Evolutionary conservation across 2,329 filamentous ascomycete species (phyloP).

Genomic region (Fusarium sp.): DNA sequence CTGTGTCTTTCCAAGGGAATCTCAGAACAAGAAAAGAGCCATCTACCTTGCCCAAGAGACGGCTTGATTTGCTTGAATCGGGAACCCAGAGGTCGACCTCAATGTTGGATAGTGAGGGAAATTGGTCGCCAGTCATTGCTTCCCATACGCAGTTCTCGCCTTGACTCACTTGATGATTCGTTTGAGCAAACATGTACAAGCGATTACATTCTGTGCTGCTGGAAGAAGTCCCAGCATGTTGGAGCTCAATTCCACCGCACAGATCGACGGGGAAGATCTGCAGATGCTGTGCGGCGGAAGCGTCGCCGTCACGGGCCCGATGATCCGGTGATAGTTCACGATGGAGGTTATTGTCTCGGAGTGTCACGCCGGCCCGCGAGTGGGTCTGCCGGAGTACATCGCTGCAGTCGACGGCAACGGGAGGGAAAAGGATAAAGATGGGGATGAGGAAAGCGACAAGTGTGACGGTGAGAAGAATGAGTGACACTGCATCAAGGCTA

Average conservation of each 20-base stretch:
- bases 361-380: constrained; percentile 59
- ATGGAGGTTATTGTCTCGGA: constrained; percentile 55
- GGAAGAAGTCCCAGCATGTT: constrained; percentile 71
- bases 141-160: constrained; percentile 69
- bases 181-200: constrained; percentile 84
- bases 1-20: constrained; percentile 71
- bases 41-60: constrained; percentile 64
- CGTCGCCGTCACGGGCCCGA: constrained; percentile 37
- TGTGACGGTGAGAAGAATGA: constrained; percentile 59
- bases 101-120: constrained; percentile 78
- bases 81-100: constrained; percentile 76
- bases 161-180: constrained; percentile 42
- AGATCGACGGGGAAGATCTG: constrained; percentile 88
- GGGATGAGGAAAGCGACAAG: constrained; percentile 65
- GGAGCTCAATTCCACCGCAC: constrained; percentile 80
- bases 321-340: constrained; percentile 43
- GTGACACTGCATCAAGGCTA: constrained; percentile 49
- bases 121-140: constrained; percentile 77
- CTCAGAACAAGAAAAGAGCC: constrained; percentile 72
- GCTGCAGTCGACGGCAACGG: constrained; percentile 63
- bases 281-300: constrained; percentile 67
- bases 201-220: constrained; percentile 84
- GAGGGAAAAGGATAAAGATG: constrained; percentile 66
- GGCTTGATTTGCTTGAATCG: constrained; percentile 67
- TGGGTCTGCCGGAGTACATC: constrained; percentile 69